Conservation (phyloP, 164 flowering plant species). For the Buxus sempervirens region DNA sequence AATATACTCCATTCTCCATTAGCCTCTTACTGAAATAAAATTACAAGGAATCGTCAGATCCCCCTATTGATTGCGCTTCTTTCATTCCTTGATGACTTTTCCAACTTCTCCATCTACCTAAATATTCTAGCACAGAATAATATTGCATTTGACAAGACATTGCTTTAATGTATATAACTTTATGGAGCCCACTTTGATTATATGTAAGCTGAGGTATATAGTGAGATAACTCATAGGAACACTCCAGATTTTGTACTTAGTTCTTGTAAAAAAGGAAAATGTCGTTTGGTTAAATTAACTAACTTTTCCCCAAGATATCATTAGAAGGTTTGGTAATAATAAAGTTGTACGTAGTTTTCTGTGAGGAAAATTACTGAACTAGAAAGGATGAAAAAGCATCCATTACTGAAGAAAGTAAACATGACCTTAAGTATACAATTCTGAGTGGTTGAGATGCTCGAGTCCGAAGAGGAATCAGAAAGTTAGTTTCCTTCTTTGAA, state of each 20-base stretch:
- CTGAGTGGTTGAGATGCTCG: too few species aligned
- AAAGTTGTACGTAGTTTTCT: too few species aligned
- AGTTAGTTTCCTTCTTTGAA: too few species aligned
- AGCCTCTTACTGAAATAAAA: not conserved
- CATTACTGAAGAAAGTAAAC: too few species aligned
- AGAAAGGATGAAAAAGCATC: too few species aligned
- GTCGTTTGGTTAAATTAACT: not conserved
- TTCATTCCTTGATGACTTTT: not conserved
- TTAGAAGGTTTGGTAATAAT: too few species aligned
- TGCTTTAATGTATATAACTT: not conserved
- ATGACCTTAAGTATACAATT: too few species aligned
- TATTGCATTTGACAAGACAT: not conserved
- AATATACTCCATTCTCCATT: not conserved
- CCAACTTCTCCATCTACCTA: constrained; percentile 1
- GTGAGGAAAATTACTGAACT: too few species aligned
- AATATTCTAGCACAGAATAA: not conserved
- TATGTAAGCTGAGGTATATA: not conserved
- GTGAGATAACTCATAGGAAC: not conserved
- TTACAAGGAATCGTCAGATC: not conserved
- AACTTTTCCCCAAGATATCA: too few species aligned
- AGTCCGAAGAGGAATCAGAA: too few species aligned
- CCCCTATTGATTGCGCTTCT: not conserved
- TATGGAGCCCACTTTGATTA: not conserved
- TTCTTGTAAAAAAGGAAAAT: too few species aligned
- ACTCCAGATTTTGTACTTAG: not conserved